phyloP scores from a whole-genome alignment of 306 rosid genomes.

The Urtica urens region DNA sequence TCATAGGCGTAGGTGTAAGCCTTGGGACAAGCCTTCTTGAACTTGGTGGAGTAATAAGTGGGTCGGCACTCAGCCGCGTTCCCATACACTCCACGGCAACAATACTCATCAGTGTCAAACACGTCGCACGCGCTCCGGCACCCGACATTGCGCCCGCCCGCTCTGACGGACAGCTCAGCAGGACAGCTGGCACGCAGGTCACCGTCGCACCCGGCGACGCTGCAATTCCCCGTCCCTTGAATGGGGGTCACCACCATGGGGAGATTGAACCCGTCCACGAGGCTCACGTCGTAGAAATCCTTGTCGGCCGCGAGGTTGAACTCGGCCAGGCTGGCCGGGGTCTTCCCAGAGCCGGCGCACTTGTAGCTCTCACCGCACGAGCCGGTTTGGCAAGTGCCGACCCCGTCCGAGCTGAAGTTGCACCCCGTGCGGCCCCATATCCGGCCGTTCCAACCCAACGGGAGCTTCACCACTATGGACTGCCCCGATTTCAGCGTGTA shows the following conservation, averaged over 20 bases:
- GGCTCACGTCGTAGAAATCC: conserved; percentile 80
- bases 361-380: conserved; percentile 47
- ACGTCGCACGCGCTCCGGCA: conserved; percentile 94
- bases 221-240: conserved; percentile 62
- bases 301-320: conserved; percentile 45
- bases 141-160: conserved; percentile 42
- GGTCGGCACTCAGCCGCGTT: conserved; percentile 53
- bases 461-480: conserved; percentile 44
- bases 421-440: conserved; percentile 94
- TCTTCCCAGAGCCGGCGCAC: conserved; percentile 48
- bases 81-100: conserved; percentile 66
- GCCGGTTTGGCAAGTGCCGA: conserved; percentile 56
- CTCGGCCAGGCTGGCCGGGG: conserved; percentile 79
- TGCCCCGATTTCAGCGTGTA: conserved; percentile 54
- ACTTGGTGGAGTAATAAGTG: conserved; percentile 66
- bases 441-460: conserved; percentile 66
- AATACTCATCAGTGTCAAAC: conserved; percentile 65
- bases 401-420: conserved; percentile 54
- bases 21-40: conserved; percentile 71
- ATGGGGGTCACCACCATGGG: conserved; percentile 44
- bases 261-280: conserved; percentile 81
- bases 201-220: conserved; percentile 50
- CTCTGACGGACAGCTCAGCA: conserved; percentile 29
- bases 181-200: conserved; percentile 57
- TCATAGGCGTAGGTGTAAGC: conserved; percentile 89